Evolutionary conservation across 2,329 filamentous ascomycete species (phyloP).

Genomic region (Ambrosiella beaveri): DNA sequence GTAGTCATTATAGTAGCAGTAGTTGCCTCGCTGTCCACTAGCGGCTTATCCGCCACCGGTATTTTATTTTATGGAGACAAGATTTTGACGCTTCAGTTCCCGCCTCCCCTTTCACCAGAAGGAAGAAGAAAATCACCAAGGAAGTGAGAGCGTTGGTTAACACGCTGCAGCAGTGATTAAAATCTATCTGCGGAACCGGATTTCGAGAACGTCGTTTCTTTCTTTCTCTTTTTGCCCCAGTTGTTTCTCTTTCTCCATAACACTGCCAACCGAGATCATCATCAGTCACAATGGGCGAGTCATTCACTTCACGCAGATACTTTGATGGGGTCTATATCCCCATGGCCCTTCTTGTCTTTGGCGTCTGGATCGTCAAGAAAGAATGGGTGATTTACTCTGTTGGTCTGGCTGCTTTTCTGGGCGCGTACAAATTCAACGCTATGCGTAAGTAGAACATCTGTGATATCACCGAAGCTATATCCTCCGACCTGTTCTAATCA

Average conservation of each 20-base stretch:
- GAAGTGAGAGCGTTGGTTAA: neutral
- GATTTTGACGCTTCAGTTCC: neutral
- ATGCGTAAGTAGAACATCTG: conserved; percentile 40
- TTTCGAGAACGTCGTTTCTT: neutral
- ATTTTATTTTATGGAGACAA: neutral
- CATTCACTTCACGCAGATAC: conserved; percentile 42
- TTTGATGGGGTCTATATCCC: conserved; percentile 73
- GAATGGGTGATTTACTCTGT: conserved; percentile 61
- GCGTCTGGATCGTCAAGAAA: conserved; percentile 59
- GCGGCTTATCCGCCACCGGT: neutral
- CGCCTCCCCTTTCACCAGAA: neutral
- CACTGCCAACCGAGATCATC: neutral
- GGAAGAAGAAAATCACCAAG: neutral
- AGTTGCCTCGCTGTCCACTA: neutral
- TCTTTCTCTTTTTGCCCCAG: conserved; percentile 5
- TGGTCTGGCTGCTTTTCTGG: conserved; percentile 46
- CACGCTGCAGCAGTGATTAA: neutral
- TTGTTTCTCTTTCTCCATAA: conserved; percentile 1
- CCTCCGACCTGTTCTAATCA: neutral
- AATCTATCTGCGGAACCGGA: neutral
- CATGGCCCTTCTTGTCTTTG: conserved; percentile 58
- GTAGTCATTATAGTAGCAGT: neutral
- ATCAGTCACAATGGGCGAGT: conserved; percentile 18
- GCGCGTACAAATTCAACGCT: conserved; percentile 52
- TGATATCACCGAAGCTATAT: neutral